Evolutionary conservation across 441 rosid species (phyloP), one percentile per base, ranked within the genome.

Genomic region (Manihot esculenta): DNA sequence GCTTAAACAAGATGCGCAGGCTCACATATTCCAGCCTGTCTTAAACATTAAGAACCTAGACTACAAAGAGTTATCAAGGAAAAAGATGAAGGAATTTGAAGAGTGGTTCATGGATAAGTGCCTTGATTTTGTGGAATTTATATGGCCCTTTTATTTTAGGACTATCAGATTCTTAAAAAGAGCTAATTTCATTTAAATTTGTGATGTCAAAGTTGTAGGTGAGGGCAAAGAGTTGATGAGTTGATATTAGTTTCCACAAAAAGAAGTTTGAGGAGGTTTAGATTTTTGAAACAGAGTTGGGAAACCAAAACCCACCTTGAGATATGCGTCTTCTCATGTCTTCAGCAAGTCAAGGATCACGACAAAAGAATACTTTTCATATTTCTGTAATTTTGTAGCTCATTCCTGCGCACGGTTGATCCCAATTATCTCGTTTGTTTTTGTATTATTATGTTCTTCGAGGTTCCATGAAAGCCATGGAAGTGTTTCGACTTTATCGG

Each of bases 121-220:
- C 79, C 71, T 95, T 81, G 99, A 95, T 77, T 88, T 65, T 70
- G 84, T 92, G 72, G 98, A 95, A 74, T 89, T 92, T 23, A 75
- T 95, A 81, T 95, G 99, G 99, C 99, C 99, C 17, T 78, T 76
- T 76, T 91, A 95, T 76, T 92, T 98, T 82, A 85, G 96, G 81
- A 90, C 94, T 54, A 86, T 95, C 84, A 86, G 98, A 78, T 95
- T 92, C 78, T 84, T 92, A 47, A 95, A 95, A 85, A 92, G 88
- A 82, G 96, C 97, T 66, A 88, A 92, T 82, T 80, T 92, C 69
- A 84, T 92, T 64, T 92, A 77, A 82, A 53, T 20, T 66, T 66
- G 59, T 26, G 20, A 69, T 58, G 26, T 6, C 30, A 23, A 64
- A 38, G 42, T 38, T 38, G 5, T 38, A 38, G 42, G 42, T 38